phyloP scores from a whole-genome alignment of 768 basidiomycete species.

The Clitopilus hobsonii region DNA sequence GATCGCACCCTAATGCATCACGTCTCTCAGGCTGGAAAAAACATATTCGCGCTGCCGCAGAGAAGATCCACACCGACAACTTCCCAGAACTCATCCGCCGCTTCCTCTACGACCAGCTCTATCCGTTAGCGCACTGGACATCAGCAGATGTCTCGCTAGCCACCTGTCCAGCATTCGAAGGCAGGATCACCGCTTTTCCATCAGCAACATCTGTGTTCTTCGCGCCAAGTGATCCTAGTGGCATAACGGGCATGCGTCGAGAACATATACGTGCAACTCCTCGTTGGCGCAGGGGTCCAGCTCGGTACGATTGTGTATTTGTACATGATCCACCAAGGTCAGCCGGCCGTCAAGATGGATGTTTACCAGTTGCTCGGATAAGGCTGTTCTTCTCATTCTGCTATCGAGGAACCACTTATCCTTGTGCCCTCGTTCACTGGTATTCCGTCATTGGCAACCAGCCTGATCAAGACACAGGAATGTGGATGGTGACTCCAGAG shows the following conservation, averaged over 20 bases:
- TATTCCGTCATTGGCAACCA: conserved; percentile 7
- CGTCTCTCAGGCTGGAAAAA: not conserved
- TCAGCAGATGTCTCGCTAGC: conserved; percentile 4
- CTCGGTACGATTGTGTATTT: conserved; percentile 19
- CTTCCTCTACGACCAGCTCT: not conserved
- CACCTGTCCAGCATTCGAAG: conserved; percentile 10
- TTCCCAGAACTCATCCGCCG: not conserved
- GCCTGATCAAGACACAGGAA: conserved; percentile 14
- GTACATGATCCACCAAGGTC: conserved; percentile 14
- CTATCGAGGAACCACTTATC: conserved; percentile 6
- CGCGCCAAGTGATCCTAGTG: conserved; percentile 30
- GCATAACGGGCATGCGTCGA: conserved; percentile 13
- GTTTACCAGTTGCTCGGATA: not conserved
- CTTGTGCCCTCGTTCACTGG: conserved; percentile 18
- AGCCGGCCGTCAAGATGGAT: not conserved
- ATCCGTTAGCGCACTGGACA: conserved; percentile 1
- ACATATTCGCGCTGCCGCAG: not conserved
- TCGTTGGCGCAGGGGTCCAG: conserved; percentile 20
- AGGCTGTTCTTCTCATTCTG: conserved; percentile 9
- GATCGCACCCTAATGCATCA: not conserved
- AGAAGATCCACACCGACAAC: not conserved
- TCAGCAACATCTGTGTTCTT: conserved; percentile 25
- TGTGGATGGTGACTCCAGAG: conserved; percentile 15
- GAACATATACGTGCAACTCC: conserved; percentile 19
- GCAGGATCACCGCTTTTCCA: conserved; percentile 16